Percentiles rank a stretch among this genome's conserved stretches.
These are phyloP conservation scores for Vitellaria paradoxa DNA, from an alignment of 179 eudicot genomes.

Conservation along the genomic window DNA sequence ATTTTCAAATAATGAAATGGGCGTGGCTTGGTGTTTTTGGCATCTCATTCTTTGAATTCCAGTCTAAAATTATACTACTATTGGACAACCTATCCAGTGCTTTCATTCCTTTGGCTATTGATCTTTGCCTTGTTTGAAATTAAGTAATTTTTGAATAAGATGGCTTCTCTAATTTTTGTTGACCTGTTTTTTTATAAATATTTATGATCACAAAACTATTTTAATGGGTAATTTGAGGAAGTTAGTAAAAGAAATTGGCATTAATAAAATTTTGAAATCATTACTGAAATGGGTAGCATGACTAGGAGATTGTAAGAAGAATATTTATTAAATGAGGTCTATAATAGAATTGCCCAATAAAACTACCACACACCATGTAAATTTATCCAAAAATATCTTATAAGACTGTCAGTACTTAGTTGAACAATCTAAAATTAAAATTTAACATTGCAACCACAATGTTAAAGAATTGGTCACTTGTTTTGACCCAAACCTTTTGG, in stretches of 20 bases:
- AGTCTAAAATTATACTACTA: too few species aligned
- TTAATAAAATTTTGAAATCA: neutral
- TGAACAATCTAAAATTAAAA: neutral
- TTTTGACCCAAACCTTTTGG: constrained; percentile 28
- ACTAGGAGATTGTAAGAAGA: neutral
- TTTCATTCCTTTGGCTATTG: neutral
- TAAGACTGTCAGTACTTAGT: neutral
- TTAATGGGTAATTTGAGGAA: too few species aligned
- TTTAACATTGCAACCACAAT: neutral
- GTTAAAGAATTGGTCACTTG: constrained; percentile 30
- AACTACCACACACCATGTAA: neutral
- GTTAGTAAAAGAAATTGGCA: neutral
- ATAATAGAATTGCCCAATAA: neutral
- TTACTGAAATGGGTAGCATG: neutral
- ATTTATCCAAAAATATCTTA: neutral
- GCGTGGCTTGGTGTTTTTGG: too few species aligned
- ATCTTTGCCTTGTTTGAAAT: neutral
- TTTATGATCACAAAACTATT: too few species aligned
- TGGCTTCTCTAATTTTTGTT: too few species aligned
- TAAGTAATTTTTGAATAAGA: too few species aligned
- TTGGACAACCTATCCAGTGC: too few species aligned
- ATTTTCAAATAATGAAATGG: too few species aligned
- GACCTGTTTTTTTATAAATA: too few species aligned
- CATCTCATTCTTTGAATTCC: too few species aligned
- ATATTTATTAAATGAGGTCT: neutral